Percentiles rank a stretch among this genome's conserved stretches.
These are phyloP conservation scores for Entomortierella beljakovae DNA, from an alignment of 192 early-diverging fungal genomes.

Conservation along the genomic window DNA sequence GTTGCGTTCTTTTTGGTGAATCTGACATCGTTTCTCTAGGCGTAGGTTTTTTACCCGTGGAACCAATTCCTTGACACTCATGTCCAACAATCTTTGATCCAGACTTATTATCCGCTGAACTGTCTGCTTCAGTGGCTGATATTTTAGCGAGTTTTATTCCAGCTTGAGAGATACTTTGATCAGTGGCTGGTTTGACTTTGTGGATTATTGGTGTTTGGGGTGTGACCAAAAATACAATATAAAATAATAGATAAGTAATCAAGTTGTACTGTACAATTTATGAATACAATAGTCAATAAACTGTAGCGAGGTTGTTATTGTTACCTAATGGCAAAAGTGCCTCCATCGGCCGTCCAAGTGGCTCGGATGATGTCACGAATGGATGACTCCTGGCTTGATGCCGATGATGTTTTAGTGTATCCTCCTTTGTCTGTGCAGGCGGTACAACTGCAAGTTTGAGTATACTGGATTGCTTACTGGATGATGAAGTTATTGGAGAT, in stretches of 20 bases:
- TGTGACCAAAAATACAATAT: too few species aligned
- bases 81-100: too few species aligned
- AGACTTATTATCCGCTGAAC: too few species aligned
- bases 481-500: neutral
- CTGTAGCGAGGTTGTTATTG: too few species aligned
- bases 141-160: slow-evolving; percentile 12
- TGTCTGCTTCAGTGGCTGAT: neutral
- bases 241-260: too few species aligned
- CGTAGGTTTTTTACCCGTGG: too few species aligned
- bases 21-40: neutral
- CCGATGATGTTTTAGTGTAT: slow-evolving; percentile 18
- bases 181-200: slow-evolving; percentile 18
- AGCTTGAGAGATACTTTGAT: slow-evolving; percentile 2
- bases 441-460: slow-evolving; percentile 43
- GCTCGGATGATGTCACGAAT: slow-evolving; percentile 15
- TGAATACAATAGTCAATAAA: neutral
- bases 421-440: slow-evolving; percentile 26
- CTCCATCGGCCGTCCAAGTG: slow-evolving; percentile 29
- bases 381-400: slow-evolving; percentile 38
- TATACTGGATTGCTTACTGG: slow-evolving; percentile 9
- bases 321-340: slow-evolving; percentile 24
- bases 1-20: neutral
- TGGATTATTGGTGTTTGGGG: too few species aligned
- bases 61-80: too few species aligned
- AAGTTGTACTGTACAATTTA: too few species aligned